Percentiles rank a stretch among this genome's conserved stretches.
Evolutionary conservation across 2,329 filamentous ascomycete genomes (phyloP).

Genomic region (Aulographum hederae): DNA sequence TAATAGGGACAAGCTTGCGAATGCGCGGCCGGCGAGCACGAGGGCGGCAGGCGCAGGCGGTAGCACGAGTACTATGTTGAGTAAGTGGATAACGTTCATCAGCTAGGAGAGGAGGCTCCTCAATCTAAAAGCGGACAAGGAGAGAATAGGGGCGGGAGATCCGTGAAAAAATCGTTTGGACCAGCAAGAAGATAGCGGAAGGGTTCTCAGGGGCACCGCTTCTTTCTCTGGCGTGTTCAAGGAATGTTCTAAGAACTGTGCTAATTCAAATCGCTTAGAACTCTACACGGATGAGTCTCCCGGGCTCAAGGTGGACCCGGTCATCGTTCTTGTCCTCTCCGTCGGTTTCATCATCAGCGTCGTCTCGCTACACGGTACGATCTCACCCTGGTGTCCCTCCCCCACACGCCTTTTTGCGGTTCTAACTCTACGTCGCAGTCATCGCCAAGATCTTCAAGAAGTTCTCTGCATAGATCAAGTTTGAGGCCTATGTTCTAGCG

Average conservation of each 20-base stretch:
- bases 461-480: constrained; percentile 30
- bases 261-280: too few species aligned
- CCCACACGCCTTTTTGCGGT: constrained; percentile 5
- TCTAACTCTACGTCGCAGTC: constrained; percentile 35
- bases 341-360: constrained; percentile 98
- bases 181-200: not conserved
- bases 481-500: too few species aligned
- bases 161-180: too few species aligned
- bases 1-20: constrained; percentile 92
- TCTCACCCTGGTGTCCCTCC: not conserved
- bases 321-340: constrained; percentile 88
- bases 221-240: too few species aligned
- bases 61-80: constrained; percentile 96
- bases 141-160: too few species aligned
- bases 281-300: constrained; percentile 98
- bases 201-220: too few species aligned
- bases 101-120: not conserved
- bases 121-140: too few species aligned
- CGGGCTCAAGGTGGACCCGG: constrained; percentile 91
- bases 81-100: constrained; percentile 34
- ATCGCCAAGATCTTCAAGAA: constrained; percentile 89
- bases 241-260: too few species aligned
- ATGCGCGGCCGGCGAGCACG: constrained; percentile 81
- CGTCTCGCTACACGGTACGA: constrained; percentile 88
- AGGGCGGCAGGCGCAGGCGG: constrained; percentile 86